These are phyloP conservation scores for Rhodotorula babjevae DNA, from an alignment of 768 basidiomycete species.

Conservation along the genomic window DNA sequence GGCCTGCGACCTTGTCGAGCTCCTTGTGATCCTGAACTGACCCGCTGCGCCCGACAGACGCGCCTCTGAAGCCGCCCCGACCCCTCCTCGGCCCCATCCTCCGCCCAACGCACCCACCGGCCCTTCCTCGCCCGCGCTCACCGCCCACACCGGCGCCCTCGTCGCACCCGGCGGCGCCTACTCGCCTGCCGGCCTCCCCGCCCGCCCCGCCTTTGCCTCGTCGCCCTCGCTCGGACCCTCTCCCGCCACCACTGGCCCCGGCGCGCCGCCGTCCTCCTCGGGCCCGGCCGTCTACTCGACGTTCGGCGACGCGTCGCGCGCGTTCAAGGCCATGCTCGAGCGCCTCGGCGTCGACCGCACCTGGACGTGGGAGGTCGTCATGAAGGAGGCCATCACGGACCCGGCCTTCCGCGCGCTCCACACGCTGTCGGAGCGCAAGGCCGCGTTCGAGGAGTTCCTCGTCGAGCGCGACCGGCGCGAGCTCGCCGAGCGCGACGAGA, in stretches of 20 bases:
- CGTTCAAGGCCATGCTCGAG: conserved; percentile 81
- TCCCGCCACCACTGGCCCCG: too few relatives aligned
- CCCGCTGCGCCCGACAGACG: neutral
- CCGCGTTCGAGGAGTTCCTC: conserved; percentile 89
- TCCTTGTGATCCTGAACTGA: neutral
- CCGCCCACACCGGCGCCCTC: conserved; percentile 27
- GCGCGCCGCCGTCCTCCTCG: conserved; percentile 43
- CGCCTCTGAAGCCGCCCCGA: neutral
- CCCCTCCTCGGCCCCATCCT: conserved; percentile 5
- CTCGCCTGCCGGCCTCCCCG: conserved; percentile 16
- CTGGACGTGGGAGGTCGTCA: conserved; percentile 98
- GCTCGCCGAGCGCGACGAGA: conserved; percentile 74
- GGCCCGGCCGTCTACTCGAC: conserved; percentile 68
- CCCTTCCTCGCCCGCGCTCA: conserved; percentile 18
- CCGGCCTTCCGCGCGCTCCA: conserved; percentile 91
- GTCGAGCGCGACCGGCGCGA: conserved; percentile 71
- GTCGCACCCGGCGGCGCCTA: conserved; percentile 20
- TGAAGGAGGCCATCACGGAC: conserved; percentile 97
- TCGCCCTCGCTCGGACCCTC: too few relatives aligned
- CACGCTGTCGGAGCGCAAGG: conserved; percentile 89
- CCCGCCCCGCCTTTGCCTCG: conserved; percentile 9
- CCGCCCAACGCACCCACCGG: conserved; percentile 40
- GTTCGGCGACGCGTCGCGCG: conserved; percentile 84
- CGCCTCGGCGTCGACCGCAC: conserved; percentile 84
- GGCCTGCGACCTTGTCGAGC: neutral